Evolutionary conservation across 2,329 filamentous ascomycete genomes (phyloP), one percentile per base, ranked within the genome.

Genomic region (Dothiorella sarmentorum): DNA sequence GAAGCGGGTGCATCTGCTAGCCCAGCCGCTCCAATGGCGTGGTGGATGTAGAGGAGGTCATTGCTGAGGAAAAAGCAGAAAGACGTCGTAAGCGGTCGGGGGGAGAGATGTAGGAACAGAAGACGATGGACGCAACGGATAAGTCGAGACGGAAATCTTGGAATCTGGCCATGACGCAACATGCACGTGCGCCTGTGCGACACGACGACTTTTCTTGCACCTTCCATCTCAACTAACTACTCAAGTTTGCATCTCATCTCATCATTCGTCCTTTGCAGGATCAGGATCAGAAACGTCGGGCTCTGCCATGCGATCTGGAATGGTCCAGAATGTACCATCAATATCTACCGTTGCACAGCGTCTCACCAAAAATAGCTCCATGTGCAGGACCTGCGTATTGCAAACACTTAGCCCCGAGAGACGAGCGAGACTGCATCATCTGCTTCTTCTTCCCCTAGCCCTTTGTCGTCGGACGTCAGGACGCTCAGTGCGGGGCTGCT

Each of bases 111-210:
- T 18, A 18, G 24, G 33, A 38, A 33, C 2, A 29, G 35, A 40
- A 29, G 49, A 53, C 35, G 49, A 53, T 53, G 49, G 18, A 35
- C 18, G 49, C 49, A 15, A 20, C 35, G 17, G 35, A n/a, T 20
- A 35, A 15, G 49, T 29, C 15, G 49, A 53, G 49, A 13, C 49
- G 35, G 35, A n/a, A 53, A 53, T 53, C 49, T 53, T 53, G 49
- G 18, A 40, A 53, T n/a, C 15, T 42, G 49, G 22, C 47, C 33
- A 53, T 53, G 49, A 53, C 49, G 49, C 49, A 53, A 15, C 10
- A 13, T 15, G 37, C 49, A 53, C 35, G 49, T 53, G 49, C 11
- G 47, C 7, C 49, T 38, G 33, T 40, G 35, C 24, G 3, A 26
- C 29, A 15, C 27, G 4, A 33, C 44, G 15, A 7, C 26, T 7